These are phyloP conservation scores for Dictyostelium discoideum DNA, from an alignment of 78 protist genomes.

Conservation along the genomic window DNA sequence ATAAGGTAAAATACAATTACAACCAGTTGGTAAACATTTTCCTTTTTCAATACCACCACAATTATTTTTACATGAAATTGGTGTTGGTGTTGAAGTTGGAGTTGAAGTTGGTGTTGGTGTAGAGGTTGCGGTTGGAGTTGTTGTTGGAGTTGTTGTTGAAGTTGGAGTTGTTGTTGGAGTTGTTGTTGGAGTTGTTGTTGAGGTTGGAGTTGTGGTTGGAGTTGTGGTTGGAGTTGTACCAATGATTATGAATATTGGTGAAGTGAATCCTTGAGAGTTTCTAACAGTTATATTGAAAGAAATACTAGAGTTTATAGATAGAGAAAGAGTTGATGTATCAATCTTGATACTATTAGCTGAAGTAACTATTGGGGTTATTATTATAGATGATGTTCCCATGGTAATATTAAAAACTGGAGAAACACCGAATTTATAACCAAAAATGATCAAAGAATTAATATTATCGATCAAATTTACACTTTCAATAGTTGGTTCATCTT, in stretches of 20 bases:
- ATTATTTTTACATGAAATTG: background rate
- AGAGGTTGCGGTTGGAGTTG: background rate
- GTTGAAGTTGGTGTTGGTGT: background rate
- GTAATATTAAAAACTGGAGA: background rate
- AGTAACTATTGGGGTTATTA: background rate
- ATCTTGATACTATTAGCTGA: background rate
- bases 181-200: background rate
- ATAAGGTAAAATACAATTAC: background rate
- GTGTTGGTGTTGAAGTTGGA: background rate
- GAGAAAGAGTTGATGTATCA: background rate
- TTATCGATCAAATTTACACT: background rate
- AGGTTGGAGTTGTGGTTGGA: no score
- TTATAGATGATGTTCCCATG: no score
- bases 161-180: background rate
- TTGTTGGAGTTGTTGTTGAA: background rate
- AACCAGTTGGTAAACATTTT: background rate
- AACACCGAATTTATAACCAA: background rate
- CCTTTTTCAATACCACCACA: background rate
- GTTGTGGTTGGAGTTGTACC: background rate
- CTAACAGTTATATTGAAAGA: background rate
- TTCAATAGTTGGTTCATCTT: background rate
- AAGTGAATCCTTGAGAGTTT: background rate
- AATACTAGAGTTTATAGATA: background rate
- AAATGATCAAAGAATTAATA: background rate
- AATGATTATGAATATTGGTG: background rate